phyloP scores from a whole-genome alignment of 495 filamentous ascomycete species.

The Xanthoparmelia taractica region DNA sequence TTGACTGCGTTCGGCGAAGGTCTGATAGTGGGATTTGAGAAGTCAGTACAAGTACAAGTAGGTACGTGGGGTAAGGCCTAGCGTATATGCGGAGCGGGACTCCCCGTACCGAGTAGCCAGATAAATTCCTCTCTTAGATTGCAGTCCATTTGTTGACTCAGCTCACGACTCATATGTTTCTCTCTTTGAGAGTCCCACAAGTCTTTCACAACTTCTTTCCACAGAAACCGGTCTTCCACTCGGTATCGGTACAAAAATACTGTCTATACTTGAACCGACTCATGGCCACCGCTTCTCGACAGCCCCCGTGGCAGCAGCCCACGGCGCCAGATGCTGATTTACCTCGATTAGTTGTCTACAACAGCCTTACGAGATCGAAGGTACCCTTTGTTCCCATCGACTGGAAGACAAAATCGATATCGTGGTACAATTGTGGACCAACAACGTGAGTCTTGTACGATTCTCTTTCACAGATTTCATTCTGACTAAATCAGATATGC shows the following conservation, averaged over 20 bases:
- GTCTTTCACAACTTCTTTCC: no score
- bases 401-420: slow-evolving; percentile 55
- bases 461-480: background rate
- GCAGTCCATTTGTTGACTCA: slow-evolving; percentile 7
- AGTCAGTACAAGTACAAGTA: no score
- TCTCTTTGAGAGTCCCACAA: background rate
- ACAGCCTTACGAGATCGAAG: slow-evolving; percentile 67
- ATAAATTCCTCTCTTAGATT: background rate
- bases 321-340: slow-evolving; percentile 30
- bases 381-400: slow-evolving; percentile 70
- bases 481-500: slow-evolving; percentile 29
- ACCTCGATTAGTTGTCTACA: slow-evolving; percentile 53
- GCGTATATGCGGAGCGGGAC: slow-evolving; percentile 1
- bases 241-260: background rate
- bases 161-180: background rate
- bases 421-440: slow-evolving; percentile 87
- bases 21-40: background rate
- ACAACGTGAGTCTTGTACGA: slow-evolving; percentile 57
- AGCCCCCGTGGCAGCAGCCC: slow-evolving; percentile 46
- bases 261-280: background rate
- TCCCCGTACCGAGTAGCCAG: background rate
- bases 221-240: no score
- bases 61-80: slow-evolving; percentile 8
- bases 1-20: no score
- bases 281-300: slow-evolving; percentile 35